Evolutionary conservation across 2,329 filamentous ascomycete species (phyloP).

Genomic region (Coleophoma cylindrospora): DNA sequence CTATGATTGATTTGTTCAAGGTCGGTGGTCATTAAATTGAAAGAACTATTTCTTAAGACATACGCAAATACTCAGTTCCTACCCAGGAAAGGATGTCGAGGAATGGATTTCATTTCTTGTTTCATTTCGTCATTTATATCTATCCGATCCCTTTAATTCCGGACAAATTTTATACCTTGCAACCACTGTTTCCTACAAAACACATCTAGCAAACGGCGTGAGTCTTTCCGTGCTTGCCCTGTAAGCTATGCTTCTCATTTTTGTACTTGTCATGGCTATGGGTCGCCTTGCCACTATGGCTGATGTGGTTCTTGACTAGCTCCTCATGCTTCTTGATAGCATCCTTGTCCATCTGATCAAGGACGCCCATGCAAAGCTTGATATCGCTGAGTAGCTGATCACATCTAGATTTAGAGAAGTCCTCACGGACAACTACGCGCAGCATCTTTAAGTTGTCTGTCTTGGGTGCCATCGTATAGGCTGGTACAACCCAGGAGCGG

Average conservation of each 20-base stretch:
- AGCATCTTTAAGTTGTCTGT: constrained; percentile 83
- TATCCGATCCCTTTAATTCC: too few relatives aligned
- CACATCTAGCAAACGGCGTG: constrained; percentile 70
- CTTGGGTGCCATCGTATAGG: constrained; percentile 94
- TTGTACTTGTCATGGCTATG: constrained; percentile 46
- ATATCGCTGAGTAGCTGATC: constrained; percentile 76
- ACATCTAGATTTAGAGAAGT: constrained; percentile 79
- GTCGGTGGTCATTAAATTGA: too few relatives aligned
- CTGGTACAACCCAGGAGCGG: constrained; percentile 88
- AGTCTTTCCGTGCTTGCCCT: constrained; percentile 87
- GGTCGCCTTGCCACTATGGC: constrained; percentile 43
- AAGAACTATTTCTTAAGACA: too few relatives aligned
- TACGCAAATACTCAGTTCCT: too few relatives aligned
- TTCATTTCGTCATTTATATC: too few relatives aligned
- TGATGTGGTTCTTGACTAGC: constrained; percentile 54
- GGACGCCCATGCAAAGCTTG: constrained; percentile 66
- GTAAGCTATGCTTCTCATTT: constrained; percentile 79
- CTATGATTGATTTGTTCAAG: too few relatives aligned
- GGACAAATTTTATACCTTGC: too few relatives aligned
- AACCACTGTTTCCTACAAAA: not conserved
- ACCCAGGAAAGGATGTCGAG: too few relatives aligned
- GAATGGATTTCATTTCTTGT: too few relatives aligned
- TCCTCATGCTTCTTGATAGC: constrained; percentile 65
- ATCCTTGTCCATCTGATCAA: constrained; percentile 70
- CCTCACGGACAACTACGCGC: constrained; percentile 86